Evolutionary conservation across 352 stramenopile genomes (phyloP), one percentile per base, ranked within the genome.

Genomic region (Thalassiosira hispida): DNA sequence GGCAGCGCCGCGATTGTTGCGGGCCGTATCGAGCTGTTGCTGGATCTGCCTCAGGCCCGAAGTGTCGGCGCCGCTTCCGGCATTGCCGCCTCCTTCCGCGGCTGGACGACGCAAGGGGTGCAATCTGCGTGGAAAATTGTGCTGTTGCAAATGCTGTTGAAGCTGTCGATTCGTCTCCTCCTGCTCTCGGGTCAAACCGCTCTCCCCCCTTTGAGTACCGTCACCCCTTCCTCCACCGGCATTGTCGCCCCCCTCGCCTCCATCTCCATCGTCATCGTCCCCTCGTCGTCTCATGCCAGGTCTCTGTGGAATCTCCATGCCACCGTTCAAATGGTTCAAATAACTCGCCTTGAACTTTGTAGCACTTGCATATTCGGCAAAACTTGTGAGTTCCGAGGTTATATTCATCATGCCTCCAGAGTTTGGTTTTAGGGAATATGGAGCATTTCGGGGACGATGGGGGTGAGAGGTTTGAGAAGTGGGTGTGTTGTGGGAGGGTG

Each of bases 321-420:
- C 35, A 23, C 77, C 73, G 25, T 74, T 76, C 12, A 91, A 69
- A 76, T 91, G 87, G 9, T 78, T 73, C 4, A 93, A 53, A 69
- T 87, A 93, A 22, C 67, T 64, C 12, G 83, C 86, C 55, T 86
- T 73, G 65, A 89, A 93, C 25, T 80, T 69, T 0, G 77, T 81
- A 12, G 83, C 72, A 0, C 59, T 73, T 9, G 38, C 77, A 33
- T 93, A 83, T 78, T 93, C 88, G 0, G 66, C 73, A 72, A 82
- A 90, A 18, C 51, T 56, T 23, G 33, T 69, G 11, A 93, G 35
- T 78, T 90, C 77, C 25, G 76, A 75, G 2, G 55, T 60, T 11
- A 87, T 51, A 23, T 65, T 57, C 3, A 38, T 8, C 31, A 38
- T 8, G 8, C 8, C 8, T 38, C 3, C 8, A 3, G 31, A 38